These are phyloP conservation scores for Zoysia japonica DNA, from an alignment of 176 grass and related monocot species.

Conservation along the genomic window DNA sequence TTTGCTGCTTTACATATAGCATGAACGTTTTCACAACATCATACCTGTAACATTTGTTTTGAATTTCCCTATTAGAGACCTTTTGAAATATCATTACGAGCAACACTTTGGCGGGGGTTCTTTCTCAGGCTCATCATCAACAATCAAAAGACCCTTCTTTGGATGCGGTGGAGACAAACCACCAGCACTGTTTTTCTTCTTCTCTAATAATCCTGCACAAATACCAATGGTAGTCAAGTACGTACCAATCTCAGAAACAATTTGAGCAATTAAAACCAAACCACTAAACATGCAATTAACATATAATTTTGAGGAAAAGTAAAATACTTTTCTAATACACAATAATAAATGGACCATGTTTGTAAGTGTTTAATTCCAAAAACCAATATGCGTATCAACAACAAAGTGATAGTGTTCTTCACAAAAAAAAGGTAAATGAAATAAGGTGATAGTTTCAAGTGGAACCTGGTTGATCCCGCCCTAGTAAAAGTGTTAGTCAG, in stretches of 20 bases:
- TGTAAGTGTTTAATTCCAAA: not conserved
- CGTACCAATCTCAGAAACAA: conserved; percentile 3
- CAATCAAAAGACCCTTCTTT: conserved; percentile 66
- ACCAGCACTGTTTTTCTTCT: conserved; percentile 53
- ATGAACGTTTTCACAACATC: conserved; percentile 6
- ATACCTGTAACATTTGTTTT: not conserved
- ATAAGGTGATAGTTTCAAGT: conserved; percentile 1
- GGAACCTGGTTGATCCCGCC: not conserved
- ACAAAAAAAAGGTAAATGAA: not conserved
- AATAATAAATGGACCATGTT: not conserved
- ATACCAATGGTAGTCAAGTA: conserved; percentile 8
- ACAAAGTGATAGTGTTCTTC: not conserved
- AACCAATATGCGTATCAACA: not conserved
- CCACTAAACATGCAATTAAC: not conserved
- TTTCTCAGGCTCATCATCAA: conserved; percentile 68
- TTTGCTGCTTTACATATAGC: conserved; percentile 10
- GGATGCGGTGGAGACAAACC: conserved; percentile 39
- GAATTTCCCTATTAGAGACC: not conserved
- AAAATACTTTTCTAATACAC: not conserved
- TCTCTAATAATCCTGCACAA: conserved; percentile 59
- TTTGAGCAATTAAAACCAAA: not conserved
- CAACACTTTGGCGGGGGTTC: conserved; percentile 77
- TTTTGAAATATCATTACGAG: conserved; percentile 40
- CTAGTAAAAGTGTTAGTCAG: not conserved
- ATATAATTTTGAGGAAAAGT: not conserved